Percentiles rank a stretch among this genome's conserved stretches.
These are phyloP conservation scores for Phytopythium litorale DNA, from an alignment of 352 stramenopile species.

Conservation along the genomic window DNA sequence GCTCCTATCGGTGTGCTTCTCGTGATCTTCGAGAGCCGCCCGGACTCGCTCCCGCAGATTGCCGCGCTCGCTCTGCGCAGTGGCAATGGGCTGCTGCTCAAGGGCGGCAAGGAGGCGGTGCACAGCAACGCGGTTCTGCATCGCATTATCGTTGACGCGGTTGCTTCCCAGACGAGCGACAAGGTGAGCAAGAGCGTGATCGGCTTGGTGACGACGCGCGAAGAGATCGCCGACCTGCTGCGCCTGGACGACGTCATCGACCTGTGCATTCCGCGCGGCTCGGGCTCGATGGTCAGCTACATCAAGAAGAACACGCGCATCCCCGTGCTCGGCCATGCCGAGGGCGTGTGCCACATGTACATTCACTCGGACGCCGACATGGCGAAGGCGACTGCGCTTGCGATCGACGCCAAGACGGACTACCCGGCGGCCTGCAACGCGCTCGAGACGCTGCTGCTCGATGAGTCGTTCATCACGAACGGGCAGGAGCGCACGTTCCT, in stretches of 20 bases:
- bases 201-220: conserved; percentile 92
- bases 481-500: conserved; percentile 78
- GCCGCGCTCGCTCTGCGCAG: conserved; percentile 93
- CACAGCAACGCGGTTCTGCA: conserved; percentile 91
- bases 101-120: conserved; percentile 95
- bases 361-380: conserved; percentile 90
- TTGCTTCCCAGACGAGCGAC: conserved; percentile 85
- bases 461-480: conserved; percentile 82
- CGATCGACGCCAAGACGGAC: conserved; percentile 98
- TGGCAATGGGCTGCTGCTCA: conserved; percentile 96
- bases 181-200: conserved; percentile 93
- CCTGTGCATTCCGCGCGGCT: conserved; percentile 97
- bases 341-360: conserved; percentile 99
- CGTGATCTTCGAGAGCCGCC: conserved; percentile 98
- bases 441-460: conserved; percentile 95
- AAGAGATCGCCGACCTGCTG: conserved; percentile 93
- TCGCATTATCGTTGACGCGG: conserved; percentile 91
- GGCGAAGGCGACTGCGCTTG: conserved; percentile 83
- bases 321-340: conserved; percentile 96
- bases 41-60: conserved; percentile 96
- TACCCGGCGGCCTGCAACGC: conserved; percentile 98
- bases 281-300: conserved; percentile 93
- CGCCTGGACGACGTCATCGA: conserved; percentile 97
- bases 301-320: conserved; percentile 98
- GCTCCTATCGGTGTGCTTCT: conserved; percentile 96